Evolutionary conservation across 2,329 filamentous ascomycete species (phyloP).

Genomic region (Ustulina deusta): DNA sequence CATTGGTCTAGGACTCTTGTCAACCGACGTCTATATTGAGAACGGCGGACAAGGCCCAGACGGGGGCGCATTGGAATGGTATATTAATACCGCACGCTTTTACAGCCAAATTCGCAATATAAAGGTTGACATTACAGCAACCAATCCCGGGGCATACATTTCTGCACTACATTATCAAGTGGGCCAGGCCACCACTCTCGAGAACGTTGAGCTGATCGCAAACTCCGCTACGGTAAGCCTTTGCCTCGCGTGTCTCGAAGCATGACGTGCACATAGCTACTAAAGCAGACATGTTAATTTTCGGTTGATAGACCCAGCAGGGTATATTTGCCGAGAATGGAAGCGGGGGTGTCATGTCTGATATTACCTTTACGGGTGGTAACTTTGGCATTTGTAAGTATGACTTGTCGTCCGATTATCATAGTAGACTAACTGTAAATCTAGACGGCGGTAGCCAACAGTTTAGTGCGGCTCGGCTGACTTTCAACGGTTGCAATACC

Average conservation of each 20-base stretch:
- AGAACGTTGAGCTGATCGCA: constrained; percentile 65
- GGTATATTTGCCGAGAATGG: constrained; percentile 74
- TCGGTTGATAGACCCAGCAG: constrained; percentile 52
- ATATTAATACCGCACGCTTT: constrained; percentile 65
- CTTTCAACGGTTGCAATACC: constrained; percentile 61
- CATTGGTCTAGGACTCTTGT: constrained; percentile 32
- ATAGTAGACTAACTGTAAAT: constrained; percentile 76
- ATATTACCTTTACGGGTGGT: constrained; percentile 78
- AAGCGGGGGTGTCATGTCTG: constrained; percentile 74
- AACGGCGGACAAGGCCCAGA: constrained; percentile 7
- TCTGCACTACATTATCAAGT: constrained; percentile 75
- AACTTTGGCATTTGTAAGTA: constrained; percentile 74
- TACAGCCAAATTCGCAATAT: constrained; percentile 69
- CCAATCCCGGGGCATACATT: constrained; percentile 58
- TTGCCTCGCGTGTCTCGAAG: neutral
- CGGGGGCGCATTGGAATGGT: constrained; percentile 10
- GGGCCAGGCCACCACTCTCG: constrained; percentile 70
- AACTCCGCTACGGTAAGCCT: constrained; percentile 24
- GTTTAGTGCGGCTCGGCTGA: constrained; percentile 62
- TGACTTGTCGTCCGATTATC: constrained; percentile 51
- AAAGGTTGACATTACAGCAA: constrained; percentile 64
- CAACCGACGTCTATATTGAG: constrained; percentile 19
- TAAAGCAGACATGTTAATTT: neutral
- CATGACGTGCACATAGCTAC: neutral
- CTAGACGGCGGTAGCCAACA: constrained; percentile 55